Evolutionary conservation across 441 rosid species (phyloP), one percentile per base, ranked within the genome.

Genomic region (Rhodomyrtus psidioides): DNA sequence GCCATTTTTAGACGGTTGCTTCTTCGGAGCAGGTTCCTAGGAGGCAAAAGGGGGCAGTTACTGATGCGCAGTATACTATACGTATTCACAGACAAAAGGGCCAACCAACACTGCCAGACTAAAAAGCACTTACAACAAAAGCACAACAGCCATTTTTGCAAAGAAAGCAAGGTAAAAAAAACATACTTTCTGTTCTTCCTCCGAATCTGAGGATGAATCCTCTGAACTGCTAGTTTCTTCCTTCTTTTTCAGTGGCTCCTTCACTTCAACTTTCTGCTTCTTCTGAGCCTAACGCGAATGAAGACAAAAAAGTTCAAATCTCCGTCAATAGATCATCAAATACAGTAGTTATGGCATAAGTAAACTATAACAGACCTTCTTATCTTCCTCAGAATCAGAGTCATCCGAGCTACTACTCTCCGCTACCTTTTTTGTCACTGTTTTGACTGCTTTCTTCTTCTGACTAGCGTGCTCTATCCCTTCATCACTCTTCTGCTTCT

Each of bases 401-500:
- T 83, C 84, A 16, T 82, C 82, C 14, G 86, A 83, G 42, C 86
- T 83, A 21, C 88, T 86, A 57, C 76, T 57, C 26, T 75, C 96
- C 53, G 34, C 34, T 34, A 83, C 91, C 88, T 93, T 94, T 84
- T 90, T 92, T 84, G 83, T 88, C 59, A 85, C 93, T 6, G 89
- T 83, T 92, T 95, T 94, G 3, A 86, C 87, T 87, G 86, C 83
- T 81, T 93, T 94, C 58, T 82, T 90, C 90, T 93, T 95, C 82
- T 86, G 51, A 49, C 90, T 89, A 88, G 93, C 92, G 62, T 90
- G 90, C 26, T 89, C 90, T 55, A 90, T 87, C 28, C 79, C 90
- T 6, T 70, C 90, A 26, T 91, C 89, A 44, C 75, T 90, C 94
- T 96, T 96, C 89, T 90, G 96, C 93, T 95, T 96, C 93, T 95